Evolutionary conservation across 2,329 filamentous ascomycete genomes (phyloP), one percentile per base, ranked within the genome.

Genomic region (Sclerotiophoma versabilis): DNA sequence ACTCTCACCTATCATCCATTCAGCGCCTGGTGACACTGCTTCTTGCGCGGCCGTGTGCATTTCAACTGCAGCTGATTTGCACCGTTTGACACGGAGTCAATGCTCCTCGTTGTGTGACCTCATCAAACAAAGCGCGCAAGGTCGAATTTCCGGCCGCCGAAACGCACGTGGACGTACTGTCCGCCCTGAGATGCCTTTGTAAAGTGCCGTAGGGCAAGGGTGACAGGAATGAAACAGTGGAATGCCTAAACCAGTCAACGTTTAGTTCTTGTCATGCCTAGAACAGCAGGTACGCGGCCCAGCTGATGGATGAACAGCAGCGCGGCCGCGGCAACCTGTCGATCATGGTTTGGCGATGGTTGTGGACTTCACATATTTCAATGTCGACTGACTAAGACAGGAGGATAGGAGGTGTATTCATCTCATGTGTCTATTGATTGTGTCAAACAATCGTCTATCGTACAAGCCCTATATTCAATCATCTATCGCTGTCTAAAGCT

Each of bases 11-110:
- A 15, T 25, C n/a, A 19, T n/a, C 27, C 2, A 15, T 25, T 14
- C 11, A 5, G 2, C 3, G 4, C 22, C 20, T 34, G 10, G 27
- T 22, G 17, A 37, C 20, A 29, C 11, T 25, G n/a, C 39, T 32
- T 33, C 15, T 7, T 50, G 47, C 48, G 49, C 49, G 49, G 49
- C 49, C 49, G 42, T 46, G 45, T 34, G 29, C 30, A 34, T 10
- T 25, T 10, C 26, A 20, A 17, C 26, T 19, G 20, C 36, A 46
- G 23, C 29, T 33, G 49, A 29, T 14, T 8, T 12, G 32, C 17
- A 33, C 8, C 10, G 11, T 20, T 25, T 23, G 20, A 15, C 19
- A n/a, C 19, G 4, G 27, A 17, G 42, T 36, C 23, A 36, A 22
- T 46, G 41, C 36, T 34, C 26, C 9, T 17, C 36, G 22, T 41